Percentiles rank a stretch among this genome's conserved stretches.
phyloP scores from a whole-genome alignment of 2,329 filamentous ascomycete species.

The Hypoxylon sp. region DNA sequence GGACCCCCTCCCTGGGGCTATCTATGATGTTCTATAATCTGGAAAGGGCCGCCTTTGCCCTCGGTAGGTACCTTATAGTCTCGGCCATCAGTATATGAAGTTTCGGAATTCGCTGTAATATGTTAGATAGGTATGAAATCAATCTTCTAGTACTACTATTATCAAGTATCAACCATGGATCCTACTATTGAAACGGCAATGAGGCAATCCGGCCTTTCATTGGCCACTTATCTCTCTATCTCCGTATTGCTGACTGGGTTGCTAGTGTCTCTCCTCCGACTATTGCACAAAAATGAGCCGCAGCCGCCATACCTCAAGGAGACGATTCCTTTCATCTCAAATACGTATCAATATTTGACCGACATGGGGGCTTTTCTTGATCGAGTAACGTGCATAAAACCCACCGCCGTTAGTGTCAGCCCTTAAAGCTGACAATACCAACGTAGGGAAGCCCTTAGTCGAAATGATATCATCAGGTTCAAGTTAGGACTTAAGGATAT shows the following conservation, averaged over 20 bases:
- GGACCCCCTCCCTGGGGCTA: too few relatives aligned
- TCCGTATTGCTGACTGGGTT: background rate
- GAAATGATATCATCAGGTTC: background rate
- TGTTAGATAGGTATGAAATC: too few relatives aligned
- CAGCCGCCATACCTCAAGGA: slow-evolving; percentile 10
- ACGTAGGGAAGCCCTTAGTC: background rate
- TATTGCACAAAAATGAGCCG: background rate
- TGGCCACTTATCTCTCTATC: background rate
- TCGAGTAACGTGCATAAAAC: background rate
- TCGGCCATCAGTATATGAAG: too few relatives aligned
- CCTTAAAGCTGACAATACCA: background rate
- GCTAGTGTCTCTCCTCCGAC: background rate
- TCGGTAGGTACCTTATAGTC: too few relatives aligned
- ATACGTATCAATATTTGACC: slow-evolving; percentile 16
- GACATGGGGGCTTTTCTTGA: slow-evolving; percentile 13
- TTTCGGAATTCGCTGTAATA: too few relatives aligned
- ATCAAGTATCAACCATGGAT: too few relatives aligned
- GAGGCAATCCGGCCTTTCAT: background rate
- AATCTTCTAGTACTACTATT: too few relatives aligned
- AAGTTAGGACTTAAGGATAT: background rate
- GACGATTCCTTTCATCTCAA: slow-evolving; percentile 16
- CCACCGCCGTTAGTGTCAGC: background rate
- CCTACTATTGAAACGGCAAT: too few relatives aligned
- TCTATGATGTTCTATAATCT: too few relatives aligned
- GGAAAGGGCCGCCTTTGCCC: too few relatives aligned